phyloP scores from a whole-genome alignment of 306 rosid genomes.

The Cucurbita ficifolia region DNA sequence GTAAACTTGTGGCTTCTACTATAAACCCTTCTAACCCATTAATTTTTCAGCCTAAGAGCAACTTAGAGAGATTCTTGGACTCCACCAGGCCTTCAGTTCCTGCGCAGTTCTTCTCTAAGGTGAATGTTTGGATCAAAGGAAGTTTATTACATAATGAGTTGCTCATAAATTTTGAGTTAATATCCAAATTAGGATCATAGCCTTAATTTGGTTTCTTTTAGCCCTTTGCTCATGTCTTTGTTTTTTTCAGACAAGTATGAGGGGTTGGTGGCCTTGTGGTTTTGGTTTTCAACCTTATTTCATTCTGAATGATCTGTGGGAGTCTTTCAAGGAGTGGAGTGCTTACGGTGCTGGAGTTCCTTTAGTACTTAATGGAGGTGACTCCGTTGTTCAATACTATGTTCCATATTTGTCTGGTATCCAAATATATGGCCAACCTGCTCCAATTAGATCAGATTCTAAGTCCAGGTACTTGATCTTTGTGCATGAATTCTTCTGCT shows the following conservation, averaged over 20 bases:
- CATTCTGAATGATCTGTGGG: constrained; percentile 67
- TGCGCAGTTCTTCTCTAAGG: constrained; percentile 75
- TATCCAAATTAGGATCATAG: not conserved
- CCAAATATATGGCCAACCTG: constrained; percentile 55
- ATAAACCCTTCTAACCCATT: constrained; percentile 19
- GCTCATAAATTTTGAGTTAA: not conserved
- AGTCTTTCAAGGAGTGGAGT: constrained; percentile 86
- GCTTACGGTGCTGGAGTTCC: constrained; percentile 94
- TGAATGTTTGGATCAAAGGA: constrained; percentile 13
- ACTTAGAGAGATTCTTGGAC: constrained; percentile 56
- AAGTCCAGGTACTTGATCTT: constrained; percentile 39
- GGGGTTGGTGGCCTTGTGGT: constrained; percentile 69
- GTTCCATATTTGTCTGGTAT: constrained; percentile 89
- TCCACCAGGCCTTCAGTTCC: constrained; percentile 57
- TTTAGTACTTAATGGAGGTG: constrained; percentile 46
- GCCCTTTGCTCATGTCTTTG: constrained; percentile 1
- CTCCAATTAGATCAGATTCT: constrained; percentile 27
- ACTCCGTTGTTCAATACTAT: constrained; percentile 70
- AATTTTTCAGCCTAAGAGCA: constrained; percentile 16
- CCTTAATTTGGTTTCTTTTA: not conserved
- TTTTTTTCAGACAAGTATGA: constrained; percentile 58
- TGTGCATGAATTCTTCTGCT: not conserved
- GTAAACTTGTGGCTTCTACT: constrained; percentile 16
- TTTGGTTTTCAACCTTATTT: constrained; percentile 67
- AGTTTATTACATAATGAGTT: not conserved